A percentile compares a stretch with the other conserved stretches of the same genome.
Evolutionary conservation across 1,139 yeast genomes (phyloP).

Genomic region (Hyphopichia wangnamkhiaoensis): DNA sequence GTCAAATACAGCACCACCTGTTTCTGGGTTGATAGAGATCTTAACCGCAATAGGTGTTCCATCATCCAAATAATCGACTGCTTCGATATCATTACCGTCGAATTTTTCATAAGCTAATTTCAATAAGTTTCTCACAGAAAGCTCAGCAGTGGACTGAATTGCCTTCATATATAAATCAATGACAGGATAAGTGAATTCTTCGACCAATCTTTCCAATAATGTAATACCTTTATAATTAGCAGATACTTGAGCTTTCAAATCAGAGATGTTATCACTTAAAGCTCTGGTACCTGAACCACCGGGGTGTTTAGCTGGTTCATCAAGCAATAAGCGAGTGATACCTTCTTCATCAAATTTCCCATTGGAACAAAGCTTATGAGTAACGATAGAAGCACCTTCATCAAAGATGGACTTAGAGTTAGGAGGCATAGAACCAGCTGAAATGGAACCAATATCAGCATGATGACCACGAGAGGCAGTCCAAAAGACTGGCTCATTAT

Average conservation of each 20-base stretch:
- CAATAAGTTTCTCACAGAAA: slow-evolving; percentile 40
- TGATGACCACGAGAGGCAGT: slow-evolving; percentile 51
- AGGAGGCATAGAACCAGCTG: slow-evolving; percentile 52
- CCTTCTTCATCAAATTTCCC: slow-evolving; percentile 46
- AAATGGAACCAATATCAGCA: slow-evolving; percentile 48
- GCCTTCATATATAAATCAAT: slow-evolving; percentile 44
- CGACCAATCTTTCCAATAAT: slow-evolving; percentile 30
- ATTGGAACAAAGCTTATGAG: slow-evolving; percentile 37
- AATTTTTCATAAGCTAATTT: slow-evolving; percentile 37
- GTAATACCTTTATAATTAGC: slow-evolving; percentile 46
- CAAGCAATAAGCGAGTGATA: slow-evolving; percentile 35
- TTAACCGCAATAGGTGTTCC: slow-evolving; percentile 43
- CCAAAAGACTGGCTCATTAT: slow-evolving; percentile 41
- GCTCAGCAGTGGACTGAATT: slow-evolving; percentile 44
- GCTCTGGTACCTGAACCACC: slow-evolving; percentile 50
- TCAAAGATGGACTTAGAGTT: slow-evolving; percentile 44
- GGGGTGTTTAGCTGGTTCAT: slow-evolving; percentile 47
- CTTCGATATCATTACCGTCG: slow-evolving; percentile 34
- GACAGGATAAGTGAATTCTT: slow-evolving; percentile 34
- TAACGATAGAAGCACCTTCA: slow-evolving; percentile 47
- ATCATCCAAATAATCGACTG: slow-evolving; percentile 44
- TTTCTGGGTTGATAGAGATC: slow-evolving; percentile 32
- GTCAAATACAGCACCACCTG: slow-evolving; percentile 43
- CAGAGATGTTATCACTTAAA: slow-evolving; percentile 42
- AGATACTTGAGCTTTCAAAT: slow-evolving; percentile 46